Conservation (phyloP, 2,329 filamentous ascomycete genomes). For the Fusarium abutilonis region DNA sequence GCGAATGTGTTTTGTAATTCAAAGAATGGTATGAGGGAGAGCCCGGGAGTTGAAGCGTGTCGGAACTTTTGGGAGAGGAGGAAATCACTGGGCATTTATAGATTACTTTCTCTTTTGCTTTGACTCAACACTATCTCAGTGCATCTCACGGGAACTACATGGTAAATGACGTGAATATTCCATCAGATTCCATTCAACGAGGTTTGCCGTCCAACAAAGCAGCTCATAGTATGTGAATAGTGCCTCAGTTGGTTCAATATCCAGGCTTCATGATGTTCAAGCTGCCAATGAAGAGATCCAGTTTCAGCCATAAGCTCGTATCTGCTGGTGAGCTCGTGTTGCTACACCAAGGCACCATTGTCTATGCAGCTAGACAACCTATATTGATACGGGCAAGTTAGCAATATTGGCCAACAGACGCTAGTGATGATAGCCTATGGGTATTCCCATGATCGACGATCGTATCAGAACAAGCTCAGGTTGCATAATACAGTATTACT, state of each 20-base stretch:
- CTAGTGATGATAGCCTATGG: neutral
- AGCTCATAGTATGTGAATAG: neutral
- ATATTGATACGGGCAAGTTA: neutral
- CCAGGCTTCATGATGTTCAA: neutral
- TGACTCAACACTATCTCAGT: neutral
- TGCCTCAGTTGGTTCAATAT: neutral
- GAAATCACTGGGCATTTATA: slow-evolving; percentile 1
- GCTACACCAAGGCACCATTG: neutral
- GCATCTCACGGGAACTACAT: neutral
- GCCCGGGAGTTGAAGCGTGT: neutral
- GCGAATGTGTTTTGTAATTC: neutral
- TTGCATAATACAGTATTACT: neutral
- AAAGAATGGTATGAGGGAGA: slow-evolving; percentile 6
- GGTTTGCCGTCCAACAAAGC: neutral
- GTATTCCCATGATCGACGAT: neutral
- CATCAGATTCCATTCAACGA: neutral
- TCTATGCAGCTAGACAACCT: neutral
- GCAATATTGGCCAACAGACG: neutral
- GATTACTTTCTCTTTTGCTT: neutral
- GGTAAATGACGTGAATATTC: neutral
- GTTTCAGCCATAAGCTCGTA: neutral
- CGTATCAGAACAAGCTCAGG: neutral
- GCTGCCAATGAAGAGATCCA: neutral
- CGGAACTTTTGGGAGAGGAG: neutral
- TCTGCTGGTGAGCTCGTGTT: neutral